Percentiles rank a stretch among this genome's conserved stretches.
phyloP scores from a whole-genome alignment of 73 alveolate species.

The Loxodes magnus region DNA sequence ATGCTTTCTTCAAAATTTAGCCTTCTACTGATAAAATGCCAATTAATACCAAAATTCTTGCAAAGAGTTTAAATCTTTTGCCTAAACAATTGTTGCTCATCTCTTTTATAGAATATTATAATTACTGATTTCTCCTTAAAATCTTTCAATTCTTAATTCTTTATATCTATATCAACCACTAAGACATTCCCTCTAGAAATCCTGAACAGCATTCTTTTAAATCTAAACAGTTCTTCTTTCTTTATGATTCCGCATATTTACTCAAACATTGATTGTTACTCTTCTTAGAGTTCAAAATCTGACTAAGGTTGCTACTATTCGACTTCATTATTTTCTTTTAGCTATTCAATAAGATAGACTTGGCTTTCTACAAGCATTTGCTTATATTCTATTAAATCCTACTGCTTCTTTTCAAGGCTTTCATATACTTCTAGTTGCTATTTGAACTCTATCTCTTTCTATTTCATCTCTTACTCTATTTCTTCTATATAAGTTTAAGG shows the following conservation, averaged over 20 bases:
- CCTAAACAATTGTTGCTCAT: slow-evolving; percentile 1
- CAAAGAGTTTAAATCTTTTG: not conserved
- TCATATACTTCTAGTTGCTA: slow-evolving; percentile 7
- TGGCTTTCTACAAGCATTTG: not conserved
- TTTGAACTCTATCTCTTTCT: not conserved
- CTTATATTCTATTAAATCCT: slow-evolving; percentile 2
- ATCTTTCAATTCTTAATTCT: not conserved
- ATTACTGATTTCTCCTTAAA: not conserved
- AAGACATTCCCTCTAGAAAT: slow-evolving; percentile 20
- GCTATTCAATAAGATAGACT: not conserved
- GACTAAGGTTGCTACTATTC: no score
- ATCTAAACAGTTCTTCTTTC: slow-evolving; percentile 12
- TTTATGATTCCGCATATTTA: slow-evolving; percentile 12
- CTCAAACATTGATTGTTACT: slow-evolving; percentile 15
- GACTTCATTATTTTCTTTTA: no score
- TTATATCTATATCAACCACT: not conserved
- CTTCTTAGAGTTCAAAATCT: not conserved
- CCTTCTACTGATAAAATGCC: not conserved
- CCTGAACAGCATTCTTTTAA: slow-evolving; percentile 12
- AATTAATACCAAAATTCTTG: not conserved
- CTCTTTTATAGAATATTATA: slow-evolving; percentile 5
- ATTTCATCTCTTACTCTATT: slow-evolving; percentile 11
- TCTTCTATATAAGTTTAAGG: slow-evolving; percentile 14
- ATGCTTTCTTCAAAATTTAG: slow-evolving; percentile 4
- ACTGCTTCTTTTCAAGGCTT: not conserved